Conservation (phyloP, 768 basidiomycete species). For the Termitomyces sp. region DNA sequence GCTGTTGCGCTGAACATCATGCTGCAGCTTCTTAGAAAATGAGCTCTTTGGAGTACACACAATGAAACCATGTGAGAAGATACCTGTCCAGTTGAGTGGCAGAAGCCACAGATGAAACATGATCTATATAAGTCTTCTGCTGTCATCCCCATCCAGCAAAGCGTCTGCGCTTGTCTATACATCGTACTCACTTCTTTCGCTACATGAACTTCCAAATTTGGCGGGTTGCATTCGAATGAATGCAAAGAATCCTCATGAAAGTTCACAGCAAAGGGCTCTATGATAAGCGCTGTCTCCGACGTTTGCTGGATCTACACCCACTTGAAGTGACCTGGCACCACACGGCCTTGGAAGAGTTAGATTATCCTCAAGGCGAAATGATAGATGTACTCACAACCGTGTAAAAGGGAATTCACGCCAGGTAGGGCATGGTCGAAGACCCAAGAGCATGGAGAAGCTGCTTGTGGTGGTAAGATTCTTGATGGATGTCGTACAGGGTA, state of each 20-base stretch:
- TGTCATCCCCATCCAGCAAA: constrained; percentile 97
- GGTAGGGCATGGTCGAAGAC: not conserved
- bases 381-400: not conserved
- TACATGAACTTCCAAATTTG: constrained; percentile 76
- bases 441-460: no score
- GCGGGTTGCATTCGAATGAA: constrained; percentile 71
- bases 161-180: constrained; percentile 89
- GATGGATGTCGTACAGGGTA: not conserved
- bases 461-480: not conserved
- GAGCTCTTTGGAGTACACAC: not conserved
- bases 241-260: constrained; percentile 91
- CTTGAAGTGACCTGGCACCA: constrained; percentile 61
- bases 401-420: not conserved
- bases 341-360: constrained; percentile 18
- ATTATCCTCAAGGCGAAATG: no score
- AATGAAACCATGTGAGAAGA: constrained; percentile 24
- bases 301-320: constrained; percentile 73
- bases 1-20: constrained; percentile 80
- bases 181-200: constrained; percentile 81
- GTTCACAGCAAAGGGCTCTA: constrained; percentile 74
- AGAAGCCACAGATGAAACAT: constrained; percentile 96
- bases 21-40: constrained; percentile 86
- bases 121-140: constrained; percentile 96
- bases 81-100: constrained; percentile 97
- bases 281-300: constrained; percentile 41